Evolutionary conservation across 2,329 filamentous ascomycete genomes (phyloP), one percentile per base, ranked within the genome.

Genomic region (Penicillium hesseltinei): DNA sequence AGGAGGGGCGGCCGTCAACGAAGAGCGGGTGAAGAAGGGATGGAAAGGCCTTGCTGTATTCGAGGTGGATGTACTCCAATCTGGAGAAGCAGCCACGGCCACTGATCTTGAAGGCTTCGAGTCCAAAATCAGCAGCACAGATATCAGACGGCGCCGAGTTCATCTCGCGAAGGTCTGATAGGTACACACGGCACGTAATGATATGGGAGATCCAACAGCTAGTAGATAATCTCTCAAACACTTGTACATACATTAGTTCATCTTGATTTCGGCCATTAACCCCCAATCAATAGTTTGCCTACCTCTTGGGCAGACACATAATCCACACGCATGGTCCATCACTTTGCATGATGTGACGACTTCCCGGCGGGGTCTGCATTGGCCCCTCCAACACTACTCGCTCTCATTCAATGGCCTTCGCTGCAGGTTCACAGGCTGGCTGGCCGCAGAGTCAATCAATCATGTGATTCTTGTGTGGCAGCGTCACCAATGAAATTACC

Each of bases 121-220:
- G 27, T 83, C 84, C 60, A 97, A 97, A 77, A 90, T 97, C 65
- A 96, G 92, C 79, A 97, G 92, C 75, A 95, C 92, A 0, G 89
- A 89, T 57, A 96, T 96, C 65, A 81, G 88, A 63, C 81, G 82
- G 60, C 80, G 80, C 29, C 72, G 69, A 57, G 75, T 73, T 73
- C 70, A 77, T 54, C 62, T 70, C 57, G 69, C 74, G 31, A 73
- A 71, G 61, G 65, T 69, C 59, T 63, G 45, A 64, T 48, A 27
- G 48, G 38, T 35, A 27, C 31, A 54, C 40, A 58, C n/a, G 45
- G 45, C 45, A 38, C 31, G 23, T 58, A 54, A 54, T 31, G 29
- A 54, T 23, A 53, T 17, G 29, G 48, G n/a, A 38, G 23, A 58
- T 58, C 31, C 36, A 46, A 15, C 36, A 46, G 39, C 39, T 58